Base-by-base conservation (phyloP, 208 protist genomes). In the Leishmania gerbilli region DNA sequence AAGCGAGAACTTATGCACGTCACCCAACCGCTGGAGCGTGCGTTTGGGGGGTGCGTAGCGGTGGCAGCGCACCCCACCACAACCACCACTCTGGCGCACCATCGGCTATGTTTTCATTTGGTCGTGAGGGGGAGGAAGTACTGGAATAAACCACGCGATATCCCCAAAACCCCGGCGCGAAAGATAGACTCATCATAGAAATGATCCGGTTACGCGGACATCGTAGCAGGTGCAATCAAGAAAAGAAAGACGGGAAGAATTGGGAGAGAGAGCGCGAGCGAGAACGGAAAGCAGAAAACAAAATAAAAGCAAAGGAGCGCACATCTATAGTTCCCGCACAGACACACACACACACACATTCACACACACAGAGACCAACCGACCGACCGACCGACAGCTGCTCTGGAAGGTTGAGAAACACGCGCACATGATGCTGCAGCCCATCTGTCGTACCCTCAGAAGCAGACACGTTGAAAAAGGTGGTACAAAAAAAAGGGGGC, bases 231-330 rank as follows among this genome's bases (percentile, higher is more conserved):
- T 64, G 27, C n/a, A 51, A 7, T 15, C 19, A 71, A 47, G 34
- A 47, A 72, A 58, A 56, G 51, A 75, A n/a, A 69, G 45, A 7
- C 24, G 37, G 74, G 34, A 75, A 11, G 67, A 34, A 76, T 42
- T 49, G n/a, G n/a, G 9, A 24, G 15, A 79, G n/a, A 24, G 53
- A 45, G 31, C 24, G 34, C 24, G n/a, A 19, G 51, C 34, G 58
- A 53, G 74, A 74, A 64, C 53, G n/a, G 56, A 56, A 64, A 74
- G 47, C 42, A 69, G 49, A 60, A 72, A 77, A 68, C 21, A 27
- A 79, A 71, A 77, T 2, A 42, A 58, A 75, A 7, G 40, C 24
- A 56, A 58, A 34, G 8, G 53, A 58, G 19, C 49, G 47, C 8
- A 8, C 42, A 37, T 56, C 27, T 21, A 56, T 1, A 51, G 9